Evolutionary conservation across 768 basidiomycete species (phyloP).

Genomic region (Lentinula sp.): DNA sequence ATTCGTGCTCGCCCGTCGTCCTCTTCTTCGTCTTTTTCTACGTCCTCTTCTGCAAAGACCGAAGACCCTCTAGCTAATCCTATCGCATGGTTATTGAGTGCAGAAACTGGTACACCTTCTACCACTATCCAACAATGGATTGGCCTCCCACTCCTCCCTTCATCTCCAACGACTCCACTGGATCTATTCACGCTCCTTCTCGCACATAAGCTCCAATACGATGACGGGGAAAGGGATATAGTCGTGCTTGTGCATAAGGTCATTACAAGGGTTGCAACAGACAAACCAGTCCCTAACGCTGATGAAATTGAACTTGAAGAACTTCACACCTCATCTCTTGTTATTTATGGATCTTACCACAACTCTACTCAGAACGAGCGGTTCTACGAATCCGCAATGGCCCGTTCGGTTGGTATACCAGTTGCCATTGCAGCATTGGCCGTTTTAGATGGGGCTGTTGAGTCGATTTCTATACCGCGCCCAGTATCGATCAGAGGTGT

Average conservation of each 20-base stretch:
- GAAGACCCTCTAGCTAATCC: background rate
- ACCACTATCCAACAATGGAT: background rate
- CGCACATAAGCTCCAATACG: constrained; percentile 65
- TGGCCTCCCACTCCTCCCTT: constrained; percentile 26
- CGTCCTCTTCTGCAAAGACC: background rate
- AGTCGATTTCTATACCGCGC: background rate
- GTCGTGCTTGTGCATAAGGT: constrained; percentile 86
- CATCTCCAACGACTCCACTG: constrained; percentile 42
- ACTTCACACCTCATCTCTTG: constrained; percentile 61
- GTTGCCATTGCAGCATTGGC: constrained; percentile 76
- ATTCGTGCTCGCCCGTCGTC: too few species aligned
- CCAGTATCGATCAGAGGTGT: constrained; percentile 47
- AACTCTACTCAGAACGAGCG: constrained; percentile 9
- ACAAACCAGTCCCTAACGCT: too few species aligned
- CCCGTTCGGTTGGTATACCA: constrained; percentile 84
- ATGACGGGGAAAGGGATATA: constrained; percentile 71
- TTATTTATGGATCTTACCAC: constrained; percentile 44
- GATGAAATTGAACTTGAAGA: constrained; percentile 18
- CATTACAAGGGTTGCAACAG: constrained; percentile 22
- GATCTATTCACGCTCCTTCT: constrained; percentile 74
- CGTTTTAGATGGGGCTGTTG: constrained; percentile 51
- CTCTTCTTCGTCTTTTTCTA: background rate
- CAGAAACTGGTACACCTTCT: constrained; percentile 9
- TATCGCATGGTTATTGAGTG: constrained; percentile 33
- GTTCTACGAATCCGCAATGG: constrained; percentile 68